phyloP scores from a whole-genome alignment of 495 filamentous ascomycete species.

The Penicillium malachiteum region DNA sequence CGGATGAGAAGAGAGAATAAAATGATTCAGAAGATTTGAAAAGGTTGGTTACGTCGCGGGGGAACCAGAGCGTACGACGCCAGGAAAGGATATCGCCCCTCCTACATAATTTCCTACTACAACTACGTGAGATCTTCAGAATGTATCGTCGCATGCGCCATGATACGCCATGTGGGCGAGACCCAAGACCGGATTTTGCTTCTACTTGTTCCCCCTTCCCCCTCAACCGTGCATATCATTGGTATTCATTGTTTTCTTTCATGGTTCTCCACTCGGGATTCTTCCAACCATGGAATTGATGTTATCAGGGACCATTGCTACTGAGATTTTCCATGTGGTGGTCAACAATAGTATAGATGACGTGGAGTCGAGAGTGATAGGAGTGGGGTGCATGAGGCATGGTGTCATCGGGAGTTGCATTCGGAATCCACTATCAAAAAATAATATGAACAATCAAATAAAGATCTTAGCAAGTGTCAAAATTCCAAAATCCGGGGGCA shows the following conservation, averaged over 20 bases:
- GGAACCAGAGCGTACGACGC: background rate
- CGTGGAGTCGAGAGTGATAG: background rate
- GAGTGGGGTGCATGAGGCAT: constrained; percentile 6
- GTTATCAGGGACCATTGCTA: background rate
- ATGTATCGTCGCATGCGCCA: constrained; percentile 13
- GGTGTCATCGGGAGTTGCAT: constrained; percentile 39
- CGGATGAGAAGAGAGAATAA: constrained; percentile 1
- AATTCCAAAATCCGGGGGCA: background rate
- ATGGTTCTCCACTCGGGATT: background rate
- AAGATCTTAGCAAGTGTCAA: background rate
- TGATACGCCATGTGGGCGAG: constrained; percentile 12
- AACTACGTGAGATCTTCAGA: background rate
- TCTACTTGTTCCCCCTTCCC: background rate
- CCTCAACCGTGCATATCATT: background rate
- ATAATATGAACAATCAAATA: constrained; percentile 21
- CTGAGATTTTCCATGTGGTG: constrained; percentile 19
- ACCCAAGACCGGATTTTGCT: constrained; percentile 1
- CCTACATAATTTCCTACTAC: background rate
- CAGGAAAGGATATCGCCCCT: background rate
- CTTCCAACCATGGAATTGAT: background rate
- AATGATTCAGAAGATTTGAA: background rate
- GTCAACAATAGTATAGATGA: constrained; percentile 14
- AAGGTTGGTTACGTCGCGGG: background rate
- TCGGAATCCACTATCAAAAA: constrained; percentile 12
- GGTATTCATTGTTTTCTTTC: background rate